Evolutionary conservation across 495 filamentous ascomycete species (phyloP), one percentile per base, ranked within the genome.

Genomic region (Talaromyces nanjingensis): DNA sequence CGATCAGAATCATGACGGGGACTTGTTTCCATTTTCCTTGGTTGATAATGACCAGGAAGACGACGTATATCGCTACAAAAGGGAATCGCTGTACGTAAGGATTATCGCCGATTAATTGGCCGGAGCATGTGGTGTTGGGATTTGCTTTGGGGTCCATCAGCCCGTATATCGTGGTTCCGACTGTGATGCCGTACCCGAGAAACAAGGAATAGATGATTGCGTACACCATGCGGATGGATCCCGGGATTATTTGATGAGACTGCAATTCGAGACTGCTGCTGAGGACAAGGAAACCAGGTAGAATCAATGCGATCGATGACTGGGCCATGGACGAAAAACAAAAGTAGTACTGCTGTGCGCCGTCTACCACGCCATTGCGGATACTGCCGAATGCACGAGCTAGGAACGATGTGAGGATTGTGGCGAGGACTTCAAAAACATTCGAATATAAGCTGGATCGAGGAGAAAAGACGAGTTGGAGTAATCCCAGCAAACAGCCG

Each of bases 141-240:
- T 88, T 87, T 11, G 93, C 92, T 22, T 88, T 79, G 7, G 71
- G 55, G 74, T 96, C 91, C 67, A 96, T 84, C 27, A 92, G 80
- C 6, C 93, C 93, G 72, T 96, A 97, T 20, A 98, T 80, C 2
- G 90, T 90, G 0, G 91, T 92, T 34, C 93, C 93, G 42, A 98
- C 91, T 0, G 93, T 97, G 68, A 98, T 96, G 25, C 93, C 93
- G 67, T 93, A 97, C 27, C 92, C 93, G 6, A 98, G 86, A 76
- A 97, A 96, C 1, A 97, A 81, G 0, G 93, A 93, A 73, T 97
- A 97, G 64, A 97, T 93, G 65, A 97, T 89, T 8, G 92, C 90
- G 70, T 97, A 96, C 1, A 98, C 91, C 89, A 97, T 93, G 52
- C 93, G 90, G 37, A 97, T 91, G 9, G 90, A 92, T 2, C 93